Base-by-base conservation (phyloP, 1,139 yeast genomes). In the Candida sp. region DNA sequence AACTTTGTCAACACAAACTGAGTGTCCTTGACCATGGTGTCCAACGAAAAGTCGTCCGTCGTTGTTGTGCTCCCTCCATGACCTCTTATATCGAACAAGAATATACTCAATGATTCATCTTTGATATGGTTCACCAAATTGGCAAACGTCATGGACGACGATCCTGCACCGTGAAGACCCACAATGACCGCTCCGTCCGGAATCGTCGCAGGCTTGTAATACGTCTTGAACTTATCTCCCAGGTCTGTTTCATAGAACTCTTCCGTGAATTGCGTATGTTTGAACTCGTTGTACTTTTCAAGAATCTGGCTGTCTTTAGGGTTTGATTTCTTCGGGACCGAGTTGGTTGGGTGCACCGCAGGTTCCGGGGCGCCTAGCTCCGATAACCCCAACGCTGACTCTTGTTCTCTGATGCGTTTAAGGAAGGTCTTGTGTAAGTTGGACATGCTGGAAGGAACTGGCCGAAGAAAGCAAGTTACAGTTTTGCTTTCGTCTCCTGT, bases 91-190 rank as follows among this genome's bases (percentile, higher is more conserved):
- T 94, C 99, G 66, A 82, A 90, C 0, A 87, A 67, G 48, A 93
- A 76, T 2, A 88, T 67, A 0, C 96, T 96, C 3, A 56, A 49
- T 5, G 64, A 57, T 2, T 61, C 61, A 3, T 66, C 53, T 35
- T 58, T 51, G 6, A 55, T 49, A 48, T 11, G 70, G 62, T 55
- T 69, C 0, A 84, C 69, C 33, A 88, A 64, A 34, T 70, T 68
- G 0, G 90, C 90, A 73, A 90, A 94, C 0, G 97, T 79, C 70
- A 90, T 73, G 0, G 88, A 91, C 3, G 90, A 83, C 1, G 98
- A 92, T 0, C 98, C 99, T 1, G 98, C 98, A 4, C 99, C 99
- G 66, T 94, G 99, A 56, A 90, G 96, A 57, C 86, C 85, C 2
- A 93, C 71, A 58, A 89, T 84, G 1, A 91, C 63, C 0, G 96